These are phyloP conservation scores for Geotrichum bryndzae DNA, from an alignment of 1,139 yeast species.

Conservation along the genomic window DNA sequence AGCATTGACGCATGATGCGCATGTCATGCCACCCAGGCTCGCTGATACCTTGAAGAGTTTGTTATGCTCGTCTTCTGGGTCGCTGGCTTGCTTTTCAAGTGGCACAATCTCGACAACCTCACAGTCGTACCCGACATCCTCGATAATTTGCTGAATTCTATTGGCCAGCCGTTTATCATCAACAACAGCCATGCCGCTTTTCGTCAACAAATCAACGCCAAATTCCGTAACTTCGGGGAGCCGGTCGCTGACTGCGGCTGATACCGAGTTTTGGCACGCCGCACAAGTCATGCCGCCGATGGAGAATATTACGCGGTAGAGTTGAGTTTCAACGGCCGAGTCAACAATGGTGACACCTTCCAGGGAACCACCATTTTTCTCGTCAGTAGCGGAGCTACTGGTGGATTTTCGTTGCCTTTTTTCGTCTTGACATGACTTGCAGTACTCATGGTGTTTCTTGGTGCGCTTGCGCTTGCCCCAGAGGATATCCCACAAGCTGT, in stretches of 20 bases:
- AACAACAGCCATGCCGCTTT: conserved; percentile 32
- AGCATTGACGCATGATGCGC: conserved; percentile 63
- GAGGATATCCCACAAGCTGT: conserved; percentile 22
- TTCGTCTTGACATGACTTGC: conserved; percentile 35
- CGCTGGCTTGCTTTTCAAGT: conserved; percentile 32
- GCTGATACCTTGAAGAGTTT: conserved; percentile 47
- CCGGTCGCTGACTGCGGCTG: conserved; percentile 40
- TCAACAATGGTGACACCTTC: conserved; percentile 18
- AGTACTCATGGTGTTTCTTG: conserved; percentile 35
- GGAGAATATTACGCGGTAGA: conserved; percentile 48
- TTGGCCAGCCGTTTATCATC: conserved; percentile 49
- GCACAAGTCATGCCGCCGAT: conserved; percentile 66
- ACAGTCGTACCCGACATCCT: conserved; percentile 54
- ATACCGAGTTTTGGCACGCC: conserved; percentile 48
- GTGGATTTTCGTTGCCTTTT: not conserved
- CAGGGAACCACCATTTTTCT: conserved; percentile 9
- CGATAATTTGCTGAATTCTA: conserved; percentile 42
- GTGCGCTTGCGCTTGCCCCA: conserved; percentile 21
- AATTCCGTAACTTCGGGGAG: conserved; percentile 35
- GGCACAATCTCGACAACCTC: conserved; percentile 56
- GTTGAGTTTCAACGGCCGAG: conserved; percentile 21
- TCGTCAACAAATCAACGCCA: conserved; percentile 35
- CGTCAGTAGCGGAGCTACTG: not conserved
- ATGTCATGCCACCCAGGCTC: conserved; percentile 66
- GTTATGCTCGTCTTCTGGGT: conserved; percentile 11